Percentiles rank a stretch among this genome's conserved stretches.
These are phyloP conservation scores for Coemansia sp. DNA, from an alignment of 192 early-diverging fungal genomes.

Conservation along the genomic window DNA sequence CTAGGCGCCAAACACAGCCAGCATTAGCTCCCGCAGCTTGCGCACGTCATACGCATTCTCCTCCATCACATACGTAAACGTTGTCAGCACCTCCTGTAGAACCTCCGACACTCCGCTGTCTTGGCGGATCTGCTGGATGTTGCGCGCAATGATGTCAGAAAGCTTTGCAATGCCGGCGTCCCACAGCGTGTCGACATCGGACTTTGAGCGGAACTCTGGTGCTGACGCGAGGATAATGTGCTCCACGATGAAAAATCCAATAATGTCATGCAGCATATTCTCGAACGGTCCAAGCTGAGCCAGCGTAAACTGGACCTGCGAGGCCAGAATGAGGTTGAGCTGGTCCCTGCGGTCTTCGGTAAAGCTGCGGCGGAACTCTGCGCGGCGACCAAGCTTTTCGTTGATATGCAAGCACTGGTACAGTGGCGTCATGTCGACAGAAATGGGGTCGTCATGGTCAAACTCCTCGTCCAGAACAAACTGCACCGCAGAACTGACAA, in stretches of 20 bases:
- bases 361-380: constrained; percentile 82
- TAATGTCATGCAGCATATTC: constrained; percentile 81
- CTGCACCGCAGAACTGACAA: constrained; percentile 78
- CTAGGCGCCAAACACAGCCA: constrained; percentile 45
- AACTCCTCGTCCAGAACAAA: constrained; percentile 81
- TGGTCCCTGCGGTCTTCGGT: constrained; percentile 90
- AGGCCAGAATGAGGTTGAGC: constrained; percentile 78
- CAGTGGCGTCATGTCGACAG: constrained; percentile 91
- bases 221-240: constrained; percentile 84
- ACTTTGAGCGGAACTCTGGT: constrained; percentile 82
- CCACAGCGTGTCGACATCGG: constrained; percentile 88
- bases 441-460: constrained; percentile 69
- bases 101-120: constrained; percentile 72
- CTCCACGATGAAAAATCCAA: constrained; percentile 97
- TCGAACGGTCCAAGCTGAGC: constrained; percentile 61
- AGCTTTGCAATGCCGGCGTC: constrained; percentile 80
- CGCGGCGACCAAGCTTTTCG: constrained; percentile 84
- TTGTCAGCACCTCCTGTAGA: constrained; percentile 74
- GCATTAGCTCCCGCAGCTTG: constrained; percentile 55
- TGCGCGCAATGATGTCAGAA: constrained; percentile 72
- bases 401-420: constrained; percentile 97
- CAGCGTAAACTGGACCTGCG: constrained; percentile 64
- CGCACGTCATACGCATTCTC: constrained; percentile 45
- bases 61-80: constrained; percentile 92
- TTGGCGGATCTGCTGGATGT: constrained; percentile 73